phyloP scores from a whole-genome alignment of 2,329 filamentous ascomycete genomes.

The Fusarium oxysporum region DNA sequence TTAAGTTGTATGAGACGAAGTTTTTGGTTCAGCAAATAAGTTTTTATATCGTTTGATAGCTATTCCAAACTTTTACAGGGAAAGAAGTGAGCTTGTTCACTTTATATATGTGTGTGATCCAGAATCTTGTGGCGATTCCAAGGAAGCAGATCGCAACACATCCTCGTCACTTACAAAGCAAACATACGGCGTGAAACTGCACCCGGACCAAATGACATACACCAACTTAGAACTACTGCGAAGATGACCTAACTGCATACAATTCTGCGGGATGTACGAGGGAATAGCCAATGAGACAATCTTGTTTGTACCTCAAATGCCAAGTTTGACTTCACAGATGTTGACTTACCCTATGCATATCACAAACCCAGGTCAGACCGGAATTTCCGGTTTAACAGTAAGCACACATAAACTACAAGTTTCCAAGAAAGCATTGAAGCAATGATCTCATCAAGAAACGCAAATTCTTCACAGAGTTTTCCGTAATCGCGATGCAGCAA shows the following conservation, averaged over 20 bases:
- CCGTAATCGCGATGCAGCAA: not conserved
- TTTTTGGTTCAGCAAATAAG: not conserved
- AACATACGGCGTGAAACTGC: not conserved
- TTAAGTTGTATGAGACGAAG: not conserved
- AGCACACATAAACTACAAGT: not conserved
- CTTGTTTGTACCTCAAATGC: not conserved
- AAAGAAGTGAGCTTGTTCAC: too few species aligned
- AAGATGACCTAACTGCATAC: not conserved
- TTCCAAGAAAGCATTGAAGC: not conserved
- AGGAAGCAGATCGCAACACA: not conserved
- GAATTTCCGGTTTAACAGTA: not conserved
- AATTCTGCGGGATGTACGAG: not conserved
- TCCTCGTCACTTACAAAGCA: not conserved
- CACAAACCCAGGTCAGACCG: not conserved
- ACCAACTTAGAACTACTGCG: not conserved
- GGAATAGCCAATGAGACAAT: not conserved
- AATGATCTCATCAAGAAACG: not conserved
- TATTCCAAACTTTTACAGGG: accelerated
- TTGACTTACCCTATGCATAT: not conserved
- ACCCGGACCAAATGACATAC: not conserved
- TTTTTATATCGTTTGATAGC: accelerated
- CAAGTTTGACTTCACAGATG: not conserved
- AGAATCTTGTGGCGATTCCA: not conserved
- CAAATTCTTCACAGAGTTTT: accelerated
- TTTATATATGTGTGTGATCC: too few species aligned